phyloP scores from a whole-genome alignment of 1,284 basidiomycete genomes.

The Volvariella surrecta region DNA sequence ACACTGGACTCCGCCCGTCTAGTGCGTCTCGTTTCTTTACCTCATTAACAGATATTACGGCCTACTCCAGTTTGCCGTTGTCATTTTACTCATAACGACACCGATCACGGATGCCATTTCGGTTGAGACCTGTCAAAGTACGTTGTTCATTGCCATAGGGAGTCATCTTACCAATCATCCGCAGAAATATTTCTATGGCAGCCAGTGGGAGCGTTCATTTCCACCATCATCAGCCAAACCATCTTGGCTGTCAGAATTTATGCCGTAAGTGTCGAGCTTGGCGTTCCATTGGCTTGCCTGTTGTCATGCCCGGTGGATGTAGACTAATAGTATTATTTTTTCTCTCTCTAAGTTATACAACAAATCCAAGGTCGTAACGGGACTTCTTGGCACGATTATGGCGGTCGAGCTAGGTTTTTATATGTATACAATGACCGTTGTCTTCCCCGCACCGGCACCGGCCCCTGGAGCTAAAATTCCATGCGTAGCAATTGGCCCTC shows the following conservation, averaged over 20 bases:
- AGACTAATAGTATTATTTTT: background rate
- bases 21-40: constrained; percentile 9
- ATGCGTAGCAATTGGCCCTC: constrained; percentile 14
- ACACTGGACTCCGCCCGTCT: constrained; percentile 4
- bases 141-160: background rate
- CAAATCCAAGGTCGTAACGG: constrained; percentile 10
- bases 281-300: too few species aligned
- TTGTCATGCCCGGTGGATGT: too few species aligned
- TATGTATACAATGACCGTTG: constrained; percentile 12
- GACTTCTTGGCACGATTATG: constrained; percentile 11
- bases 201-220: constrained; percentile 17
- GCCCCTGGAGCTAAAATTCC: constrained; percentile 11
- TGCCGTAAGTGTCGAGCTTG: constrained; percentile 17
- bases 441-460: constrained; percentile 9
- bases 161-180: too few species aligned
- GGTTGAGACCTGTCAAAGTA: constrained; percentile 6
- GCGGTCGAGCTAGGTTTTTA: constrained; percentile 12
- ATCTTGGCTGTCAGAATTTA: constrained; percentile 17
- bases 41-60: constrained; percentile 16
- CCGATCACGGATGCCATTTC: constrained; percentile 10
- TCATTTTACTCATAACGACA: constrained; percentile 8
- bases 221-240: constrained; percentile 15
- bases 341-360: constrained; percentile 9
- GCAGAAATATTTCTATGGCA: constrained; percentile 16
- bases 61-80: constrained; percentile 13